Percentiles rank a stretch among this genome's conserved stretches.
Conservation (phyloP, 805 yeast species). For the Starmerella gropengiesseri region DNA sequence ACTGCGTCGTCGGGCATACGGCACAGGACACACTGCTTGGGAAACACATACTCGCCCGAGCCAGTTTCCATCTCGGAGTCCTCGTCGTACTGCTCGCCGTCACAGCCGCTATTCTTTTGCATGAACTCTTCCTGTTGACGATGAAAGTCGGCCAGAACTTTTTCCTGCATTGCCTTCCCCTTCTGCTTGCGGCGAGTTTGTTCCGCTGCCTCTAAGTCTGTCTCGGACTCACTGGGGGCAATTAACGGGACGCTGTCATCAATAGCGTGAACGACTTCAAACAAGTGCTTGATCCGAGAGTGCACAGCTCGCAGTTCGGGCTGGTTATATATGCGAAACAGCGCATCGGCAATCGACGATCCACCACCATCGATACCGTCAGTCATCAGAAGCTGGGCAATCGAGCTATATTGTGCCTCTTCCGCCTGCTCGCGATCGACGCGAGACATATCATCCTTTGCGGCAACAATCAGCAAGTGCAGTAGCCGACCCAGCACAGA, state of each 20-base stretch:
- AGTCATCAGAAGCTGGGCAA: conserved; percentile 13
- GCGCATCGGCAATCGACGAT: conserved; percentile 16
- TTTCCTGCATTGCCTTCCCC: conserved; percentile 60
- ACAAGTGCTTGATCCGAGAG: conserved; percentile 11
- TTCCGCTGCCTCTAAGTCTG: conserved; percentile 27
- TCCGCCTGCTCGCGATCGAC: not conserved
- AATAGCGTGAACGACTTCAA: conserved; percentile 13
- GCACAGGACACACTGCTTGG: conserved; percentile 70
- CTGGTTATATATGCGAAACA: conserved; percentile 10
- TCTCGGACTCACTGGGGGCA: conserved; percentile 26
- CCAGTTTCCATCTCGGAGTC: conserved; percentile 15
- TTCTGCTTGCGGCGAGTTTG: conserved; percentile 50
- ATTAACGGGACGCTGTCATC: conserved; percentile 14
- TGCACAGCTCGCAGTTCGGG: conserved; percentile 7
- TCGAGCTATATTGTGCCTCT: conserved; percentile 6
- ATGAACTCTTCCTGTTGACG: conserved; percentile 71
- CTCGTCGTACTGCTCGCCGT: conserved; percentile 31
- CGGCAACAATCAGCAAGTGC: conserved; percentile 59
- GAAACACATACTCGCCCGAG: conserved; percentile 34
- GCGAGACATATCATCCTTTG: conserved; percentile 30
- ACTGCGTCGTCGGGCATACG: conserved; percentile 59
- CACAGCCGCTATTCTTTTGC: conserved; percentile 35
- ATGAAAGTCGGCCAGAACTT: conserved; percentile 66
- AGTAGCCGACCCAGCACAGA: conserved; percentile 46
- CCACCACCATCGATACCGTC: conserved; percentile 6